These are phyloP conservation scores for Letharia lupina DNA, from an alignment of 495 filamentous ascomycete species.

Conservation along the genomic window DNA sequence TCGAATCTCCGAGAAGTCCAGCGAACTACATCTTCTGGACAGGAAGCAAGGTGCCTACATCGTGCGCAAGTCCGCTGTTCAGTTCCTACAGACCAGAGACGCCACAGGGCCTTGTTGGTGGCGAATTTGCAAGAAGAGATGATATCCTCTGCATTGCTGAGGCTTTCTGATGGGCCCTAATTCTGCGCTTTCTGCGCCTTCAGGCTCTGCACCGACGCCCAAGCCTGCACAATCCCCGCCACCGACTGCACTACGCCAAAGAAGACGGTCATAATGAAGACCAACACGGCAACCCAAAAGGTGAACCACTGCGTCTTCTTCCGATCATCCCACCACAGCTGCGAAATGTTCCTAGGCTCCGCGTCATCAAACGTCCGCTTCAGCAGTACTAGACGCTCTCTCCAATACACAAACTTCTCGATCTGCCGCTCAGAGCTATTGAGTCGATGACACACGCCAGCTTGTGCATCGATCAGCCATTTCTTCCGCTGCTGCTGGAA, in stretches of 20 bases:
- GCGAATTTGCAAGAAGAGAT: background rate
- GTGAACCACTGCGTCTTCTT: constrained; percentile 46
- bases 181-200: background rate
- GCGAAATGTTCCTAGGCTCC: constrained; percentile 34
- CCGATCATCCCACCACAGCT: constrained; percentile 47
- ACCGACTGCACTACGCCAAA: constrained; percentile 45
- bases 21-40: background rate
- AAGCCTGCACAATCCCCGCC: constrained; percentile 41
- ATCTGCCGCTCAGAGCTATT: constrained; percentile 34
- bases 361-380: constrained; percentile 47
- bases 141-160: background rate
- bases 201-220: constrained; percentile 23
- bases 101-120: background rate
- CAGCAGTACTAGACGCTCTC: constrained; percentile 43
- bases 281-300: constrained; percentile 46
- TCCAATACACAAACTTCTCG: constrained; percentile 42
- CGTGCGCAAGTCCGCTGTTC: background rate
- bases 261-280: constrained; percentile 40
- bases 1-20: background rate
- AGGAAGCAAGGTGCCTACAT: background rate
- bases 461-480: constrained; percentile 26
- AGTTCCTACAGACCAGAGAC: background rate
- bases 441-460: constrained; percentile 24
- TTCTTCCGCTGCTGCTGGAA: constrained; percentile 24
- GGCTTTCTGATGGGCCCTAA: background rate